Evolutionary conservation across 2,329 filamentous ascomycete species (phyloP).

Genomic region (Immersiporthe knoxdaviesiana): DNA sequence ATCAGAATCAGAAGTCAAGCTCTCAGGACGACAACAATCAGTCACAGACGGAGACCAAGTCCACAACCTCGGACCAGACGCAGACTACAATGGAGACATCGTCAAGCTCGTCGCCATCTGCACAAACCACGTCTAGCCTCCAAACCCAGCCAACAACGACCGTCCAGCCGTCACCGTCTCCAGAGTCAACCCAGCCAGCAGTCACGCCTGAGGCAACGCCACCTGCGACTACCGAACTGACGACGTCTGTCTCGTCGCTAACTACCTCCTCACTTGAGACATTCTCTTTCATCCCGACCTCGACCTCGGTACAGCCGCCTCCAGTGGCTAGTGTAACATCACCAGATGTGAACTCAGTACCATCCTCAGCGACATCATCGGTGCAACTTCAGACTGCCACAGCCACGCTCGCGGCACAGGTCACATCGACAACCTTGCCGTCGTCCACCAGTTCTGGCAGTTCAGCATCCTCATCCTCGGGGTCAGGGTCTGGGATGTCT

Average conservation of each 20-base stretch:
- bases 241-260: background rate
- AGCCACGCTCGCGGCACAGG: background rate
- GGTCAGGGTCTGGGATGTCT: background rate
- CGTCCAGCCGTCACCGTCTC: background rate
- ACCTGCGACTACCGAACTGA: background rate
- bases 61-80: background rate
- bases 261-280: slow-evolving; percentile 3
- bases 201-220: background rate
- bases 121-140: background rate
- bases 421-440: background rate
- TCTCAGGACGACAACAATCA: background rate
- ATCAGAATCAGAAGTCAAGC: background rate
- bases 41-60: background rate
- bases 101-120: background rate
- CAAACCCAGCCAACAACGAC: slow-evolving; percentile 3
- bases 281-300: background rate
- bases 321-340: background rate
- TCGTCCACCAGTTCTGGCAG: background rate
- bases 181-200: background rate
- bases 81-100: background rate
- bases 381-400: background rate
- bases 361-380: slow-evolving; percentile 5
- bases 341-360: background rate
- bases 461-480: background rate
- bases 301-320: background rate